Base-by-base conservation (phyloP, 441 rosid species). In the Kokia cookei region DNA sequence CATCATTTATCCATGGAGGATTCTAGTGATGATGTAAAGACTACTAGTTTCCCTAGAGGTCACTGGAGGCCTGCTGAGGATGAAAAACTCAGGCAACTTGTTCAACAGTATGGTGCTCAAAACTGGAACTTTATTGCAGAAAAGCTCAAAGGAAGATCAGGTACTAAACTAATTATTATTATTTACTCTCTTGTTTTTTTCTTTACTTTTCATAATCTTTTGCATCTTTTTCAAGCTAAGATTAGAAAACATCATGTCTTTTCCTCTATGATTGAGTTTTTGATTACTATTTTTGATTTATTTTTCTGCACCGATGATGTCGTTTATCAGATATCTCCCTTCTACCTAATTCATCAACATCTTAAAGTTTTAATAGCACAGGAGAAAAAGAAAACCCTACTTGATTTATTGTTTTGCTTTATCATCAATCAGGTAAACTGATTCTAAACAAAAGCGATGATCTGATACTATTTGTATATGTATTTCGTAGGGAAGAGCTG, bases 401-500 rank as follows among this genome's bases (percentile, higher is more conserved):
- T 32, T 62, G 47, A n/a, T 32, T 35, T 7, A 15, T 35, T n/a
- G n/a, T 17, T 35, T 62, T 35, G 12, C 66, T 62, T 15, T 17
- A 14, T 32, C 66, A 37, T 35, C 47, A n/a, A 17, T 37, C 47
- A n/a, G n/a, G 26, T 32, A 32, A 35, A 37, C 26, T 35, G 26
- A 62, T 35, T 22, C 37, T 62, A 37, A 7, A n/a, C 14, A 35
- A 37, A 62, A 10, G 53, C 6, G 53, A 48, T n/a, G 53, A 47
- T 64, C 37, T 32, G 37, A 32, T 32, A 32, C 74, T 48, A 68
- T 48, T 45, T 62, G 29, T 57, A 73, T 32, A 27, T 72, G 10
- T 42, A 43, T 65, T 63, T 72, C 17, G 10, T 72, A 88, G 93
- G 93, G 7, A 88, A 88, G 83, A 88, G 92, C 71, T 88, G 92